Percentiles rank a stretch among this genome's conserved stretches.
These are phyloP conservation scores for Crepidotus variabilis DNA, from an alignment of 768 basidiomycete species.

Conservation along the genomic window DNA sequence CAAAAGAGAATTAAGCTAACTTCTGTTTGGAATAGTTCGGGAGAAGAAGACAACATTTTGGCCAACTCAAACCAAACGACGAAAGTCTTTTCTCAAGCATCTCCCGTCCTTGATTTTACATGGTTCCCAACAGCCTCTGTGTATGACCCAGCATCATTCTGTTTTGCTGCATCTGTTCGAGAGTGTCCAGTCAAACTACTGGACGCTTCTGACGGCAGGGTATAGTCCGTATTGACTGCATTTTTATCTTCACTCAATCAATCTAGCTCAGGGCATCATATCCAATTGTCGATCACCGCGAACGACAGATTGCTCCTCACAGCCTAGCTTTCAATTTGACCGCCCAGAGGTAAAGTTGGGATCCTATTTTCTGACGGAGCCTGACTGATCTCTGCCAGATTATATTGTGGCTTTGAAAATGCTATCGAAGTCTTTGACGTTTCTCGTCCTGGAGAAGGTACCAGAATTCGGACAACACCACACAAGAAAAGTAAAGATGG, in stretches of 20 bases:
- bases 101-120: conserved; percentile 70
- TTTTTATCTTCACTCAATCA: background rate
- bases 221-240: conserved; percentile 27
- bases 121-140: conserved; percentile 84
- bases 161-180: conserved; percentile 79
- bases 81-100: conserved; percentile 46
- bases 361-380: background rate
- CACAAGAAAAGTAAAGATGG: conserved; percentile 80
- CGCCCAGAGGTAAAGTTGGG: conserved; percentile 53
- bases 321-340: conserved; percentile 73
- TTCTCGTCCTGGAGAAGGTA: conserved; percentile 66
- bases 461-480: conserved; percentile 64
- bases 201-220: conserved; percentile 75
- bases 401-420: conserved; percentile 86
- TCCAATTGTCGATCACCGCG: conserved; percentile 89
- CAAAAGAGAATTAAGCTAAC: background rate
- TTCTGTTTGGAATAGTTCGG: background rate
- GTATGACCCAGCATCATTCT: conserved; percentile 60
- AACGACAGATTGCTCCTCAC: conserved; percentile 85
- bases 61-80: background rate
- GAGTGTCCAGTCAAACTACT: conserved; percentile 85
- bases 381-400: conserved; percentile 31
- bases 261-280: conserved; percentile 86
- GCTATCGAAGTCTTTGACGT: conserved; percentile 87
- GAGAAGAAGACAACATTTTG: background rate